Conservation (phyloP, 306 rosid genomes). For the Prunus salicina region DNA sequence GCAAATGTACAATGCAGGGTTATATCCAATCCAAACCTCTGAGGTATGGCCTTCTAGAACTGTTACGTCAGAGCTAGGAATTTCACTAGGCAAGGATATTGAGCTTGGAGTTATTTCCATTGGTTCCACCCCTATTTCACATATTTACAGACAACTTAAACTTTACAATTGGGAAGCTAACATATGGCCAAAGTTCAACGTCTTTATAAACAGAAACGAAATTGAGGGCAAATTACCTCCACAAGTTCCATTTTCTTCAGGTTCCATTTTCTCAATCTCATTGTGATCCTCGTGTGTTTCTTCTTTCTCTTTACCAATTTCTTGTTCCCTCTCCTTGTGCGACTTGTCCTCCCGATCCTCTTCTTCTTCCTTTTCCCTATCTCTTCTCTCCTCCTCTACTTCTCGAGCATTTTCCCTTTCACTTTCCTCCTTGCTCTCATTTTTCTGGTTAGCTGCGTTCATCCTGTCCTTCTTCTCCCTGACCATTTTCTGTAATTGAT, state of each 20-base stretch:
- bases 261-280: constrained; percentile 32
- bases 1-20: constrained; percentile 10
- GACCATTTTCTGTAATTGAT: constrained; percentile 46
- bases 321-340: constrained; percentile 40
- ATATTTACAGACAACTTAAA: background rate
- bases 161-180: background rate
- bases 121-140: constrained; percentile 54
- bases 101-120: constrained; percentile 55
- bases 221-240: constrained; percentile 31
- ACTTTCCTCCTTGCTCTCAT: constrained; percentile 33
- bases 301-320: constrained; percentile 32
- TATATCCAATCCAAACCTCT: constrained; percentile 43
- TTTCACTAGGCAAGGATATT: constrained; percentile 25
- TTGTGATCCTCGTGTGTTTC: constrained; percentile 22
- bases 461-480: constrained; percentile 45
- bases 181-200: background rate
- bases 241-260: constrained; percentile 34
- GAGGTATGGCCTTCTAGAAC: constrained; percentile 69
- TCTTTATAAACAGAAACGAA: background rate
- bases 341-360: constrained; percentile 17
- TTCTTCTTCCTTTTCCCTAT: constrained; percentile 31
- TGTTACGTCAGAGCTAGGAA: constrained; percentile 40
- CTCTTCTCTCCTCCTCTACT: constrained; percentile 35
- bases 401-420: constrained; percentile 24
- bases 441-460: constrained; percentile 31